These are phyloP conservation scores for Marasmius fiardii DNA, from an alignment of 1,284 basidiomycete species.

Conservation along the genomic window DNA sequence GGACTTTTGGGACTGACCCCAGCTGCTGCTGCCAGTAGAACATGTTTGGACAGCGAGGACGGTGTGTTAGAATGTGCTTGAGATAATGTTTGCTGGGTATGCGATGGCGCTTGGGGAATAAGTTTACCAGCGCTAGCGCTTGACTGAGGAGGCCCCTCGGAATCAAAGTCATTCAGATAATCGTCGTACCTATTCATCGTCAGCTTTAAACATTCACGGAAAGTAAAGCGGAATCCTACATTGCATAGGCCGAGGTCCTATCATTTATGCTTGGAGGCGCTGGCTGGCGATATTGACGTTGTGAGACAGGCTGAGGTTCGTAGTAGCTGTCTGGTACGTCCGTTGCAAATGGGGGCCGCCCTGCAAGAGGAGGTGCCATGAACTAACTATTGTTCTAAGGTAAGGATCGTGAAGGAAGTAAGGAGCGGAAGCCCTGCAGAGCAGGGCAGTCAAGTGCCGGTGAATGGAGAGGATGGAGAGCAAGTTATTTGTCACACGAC, in stretches of 20 bases:
- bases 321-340: slow-evolving; percentile 63
- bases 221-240: slow-evolving; percentile 11
- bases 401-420: slow-evolving; percentile 3
- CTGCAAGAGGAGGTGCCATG: slow-evolving; percentile 48
- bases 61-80: slow-evolving; percentile 3
- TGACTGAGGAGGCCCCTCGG: slow-evolving; percentile 38
- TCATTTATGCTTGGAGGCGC: slow-evolving; percentile 12
- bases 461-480: not conserved
- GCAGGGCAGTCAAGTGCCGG: slow-evolving; percentile 6
- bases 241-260: slow-evolving; percentile 14
- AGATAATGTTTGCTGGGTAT: no score
- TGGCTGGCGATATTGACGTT: slow-evolving; percentile 26
- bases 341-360: slow-evolving; percentile 64
- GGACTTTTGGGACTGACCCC: slow-evolving; percentile 16
- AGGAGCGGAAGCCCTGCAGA: slow-evolving; percentile 14
- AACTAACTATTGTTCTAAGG: slow-evolving; percentile 10
- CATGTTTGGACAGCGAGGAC: not conserved
- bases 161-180: slow-evolving; percentile 39
- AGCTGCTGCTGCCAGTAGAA: slow-evolving; percentile 29
- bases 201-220: slow-evolving; percentile 1
- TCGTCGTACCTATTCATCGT: slow-evolving; percentile 49
- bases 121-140: slow-evolving; percentile 39
- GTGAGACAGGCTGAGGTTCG: slow-evolving; percentile 32
- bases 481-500: not conserved
- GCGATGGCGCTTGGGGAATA: slow-evolving; percentile 14